Conservation (phyloP, 2,329 filamentous ascomycete genomes). For the Nothopassalora personata region DNA sequence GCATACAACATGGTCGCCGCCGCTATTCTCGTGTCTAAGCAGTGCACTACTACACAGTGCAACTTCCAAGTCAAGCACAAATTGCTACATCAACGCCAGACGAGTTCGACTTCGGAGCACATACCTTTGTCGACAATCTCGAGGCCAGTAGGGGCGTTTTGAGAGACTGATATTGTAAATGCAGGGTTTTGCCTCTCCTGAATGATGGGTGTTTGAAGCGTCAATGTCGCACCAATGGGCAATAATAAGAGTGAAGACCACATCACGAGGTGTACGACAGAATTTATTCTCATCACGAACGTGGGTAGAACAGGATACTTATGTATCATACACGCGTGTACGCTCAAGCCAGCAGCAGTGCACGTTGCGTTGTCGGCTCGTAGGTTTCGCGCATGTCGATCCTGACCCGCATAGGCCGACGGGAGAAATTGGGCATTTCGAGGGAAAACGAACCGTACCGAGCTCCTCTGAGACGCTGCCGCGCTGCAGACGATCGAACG, state of each 20-base stretch:
- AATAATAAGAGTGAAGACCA: constrained; percentile 9
- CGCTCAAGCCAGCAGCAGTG: not conserved
- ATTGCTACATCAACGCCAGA: not conserved
- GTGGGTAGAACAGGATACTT: not conserved
- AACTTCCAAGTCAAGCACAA: not conserved
- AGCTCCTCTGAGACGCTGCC: not conserved
- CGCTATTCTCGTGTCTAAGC: not conserved
- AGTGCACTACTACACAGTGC: not conserved
- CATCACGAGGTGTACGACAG: constrained; percentile 1
- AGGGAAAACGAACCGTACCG: not conserved
- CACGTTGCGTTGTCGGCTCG: not conserved
- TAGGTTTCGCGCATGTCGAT: not conserved
- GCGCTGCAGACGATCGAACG: not conserved
- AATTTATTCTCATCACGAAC: not conserved
- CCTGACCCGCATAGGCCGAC: not conserved
- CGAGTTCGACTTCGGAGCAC: not conserved
- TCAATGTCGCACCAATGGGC: constrained; percentile 7
- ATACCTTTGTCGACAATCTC: constrained; percentile 5
- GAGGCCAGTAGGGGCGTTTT: not conserved
- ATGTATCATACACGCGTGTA: not conserved
- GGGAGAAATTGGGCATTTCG: not conserved
- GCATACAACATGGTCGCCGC: not conserved
- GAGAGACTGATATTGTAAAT: not conserved
- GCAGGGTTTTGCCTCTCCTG: not conserved
- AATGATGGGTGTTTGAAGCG: constrained; percentile 4